Percentiles rank a stretch among this genome's conserved stretches.
phyloP scores from a whole-genome alignment of 2,329 filamentous ascomycete species.

The Pseudocercospora eumusae region DNA sequence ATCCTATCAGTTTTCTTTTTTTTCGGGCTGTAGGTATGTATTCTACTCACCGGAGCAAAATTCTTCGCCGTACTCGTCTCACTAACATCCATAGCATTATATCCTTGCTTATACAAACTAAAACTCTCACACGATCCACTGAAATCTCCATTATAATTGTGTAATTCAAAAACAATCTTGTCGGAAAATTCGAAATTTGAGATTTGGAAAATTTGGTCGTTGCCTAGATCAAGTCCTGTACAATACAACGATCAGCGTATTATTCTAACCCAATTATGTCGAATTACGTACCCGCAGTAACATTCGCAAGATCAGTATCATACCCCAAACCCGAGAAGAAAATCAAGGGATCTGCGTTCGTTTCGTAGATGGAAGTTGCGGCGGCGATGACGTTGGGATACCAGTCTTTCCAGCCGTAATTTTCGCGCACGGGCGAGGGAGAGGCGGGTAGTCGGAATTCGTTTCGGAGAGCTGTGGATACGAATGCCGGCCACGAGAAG shows the following conservation, averaged over 20 bases:
- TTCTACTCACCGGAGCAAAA: conserved; percentile 44
- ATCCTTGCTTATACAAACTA: conserved; percentile 54
- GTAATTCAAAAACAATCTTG: conserved; percentile 62
- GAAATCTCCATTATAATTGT: conserved; percentile 57
- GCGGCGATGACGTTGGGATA: conserved; percentile 55
- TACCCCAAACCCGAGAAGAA: conserved; percentile 62
- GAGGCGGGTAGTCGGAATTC: conserved; percentile 51
- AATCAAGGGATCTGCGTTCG: conserved; percentile 57
- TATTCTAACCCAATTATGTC: no score
- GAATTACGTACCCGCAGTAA: conserved; percentile 20
- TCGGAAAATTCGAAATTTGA: conserved; percentile 54
- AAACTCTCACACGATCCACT: conserved; percentile 52
- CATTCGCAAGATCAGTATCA: conserved; percentile 56
- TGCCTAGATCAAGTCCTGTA: conserved; percentile 44
- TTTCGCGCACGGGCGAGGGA: conserved; percentile 16
- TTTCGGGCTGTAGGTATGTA: no score
- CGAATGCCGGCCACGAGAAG: conserved; percentile 49
- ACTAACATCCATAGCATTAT: conserved; percentile 52
- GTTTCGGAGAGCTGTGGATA: conserved; percentile 56
- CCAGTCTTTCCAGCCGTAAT: conserved; percentile 61
- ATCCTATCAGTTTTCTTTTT: no score
- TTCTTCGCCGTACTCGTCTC: conserved; percentile 15
- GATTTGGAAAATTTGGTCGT: conserved; percentile 52
- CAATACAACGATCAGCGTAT: no score
- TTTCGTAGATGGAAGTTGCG: conserved; percentile 53